Conservation (phyloP, 768 basidiomycete genomes). For the Mycena haematopus region DNA sequence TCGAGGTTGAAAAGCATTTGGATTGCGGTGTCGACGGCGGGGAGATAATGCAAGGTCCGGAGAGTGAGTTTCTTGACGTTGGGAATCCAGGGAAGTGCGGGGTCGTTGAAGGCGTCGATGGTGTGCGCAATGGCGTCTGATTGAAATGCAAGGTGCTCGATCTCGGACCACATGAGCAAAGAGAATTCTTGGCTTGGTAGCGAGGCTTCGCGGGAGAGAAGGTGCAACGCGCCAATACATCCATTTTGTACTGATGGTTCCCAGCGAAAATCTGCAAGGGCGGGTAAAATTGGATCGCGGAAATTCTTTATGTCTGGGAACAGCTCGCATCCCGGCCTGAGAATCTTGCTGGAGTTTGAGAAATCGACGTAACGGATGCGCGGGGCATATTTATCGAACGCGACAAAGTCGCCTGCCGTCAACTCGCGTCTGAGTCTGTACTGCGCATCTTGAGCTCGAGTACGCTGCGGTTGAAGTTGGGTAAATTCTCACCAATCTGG, state of each 20-base stretch:
- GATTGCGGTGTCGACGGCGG: slow-evolving; percentile 14
- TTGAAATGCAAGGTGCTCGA: slow-evolving; percentile 16
- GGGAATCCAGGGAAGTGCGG: slow-evolving; percentile 28
- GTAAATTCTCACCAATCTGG: neutral
- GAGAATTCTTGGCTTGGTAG: slow-evolving; percentile 21
- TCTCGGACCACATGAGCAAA: slow-evolving; percentile 25
- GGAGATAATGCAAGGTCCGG: slow-evolving; percentile 29
- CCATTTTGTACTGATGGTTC: slow-evolving; percentile 23
- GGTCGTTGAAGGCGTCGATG: slow-evolving; percentile 28
- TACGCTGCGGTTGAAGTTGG: too few species aligned
- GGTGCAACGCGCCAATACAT: slow-evolving; percentile 26
- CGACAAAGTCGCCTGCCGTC: slow-evolving; percentile 13
- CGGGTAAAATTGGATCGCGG: slow-evolving; percentile 25
- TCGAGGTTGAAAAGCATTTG: slow-evolving; percentile 16
- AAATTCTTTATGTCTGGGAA: slow-evolving; percentile 28
- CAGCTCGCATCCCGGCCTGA: slow-evolving; percentile 25
- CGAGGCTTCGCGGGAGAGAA: slow-evolving; percentile 23
- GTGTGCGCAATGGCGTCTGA: slow-evolving; percentile 12
- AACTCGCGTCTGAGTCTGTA: slow-evolving; percentile 21
- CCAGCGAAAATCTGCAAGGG: slow-evolving; percentile 24
- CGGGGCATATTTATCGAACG: slow-evolving; percentile 27
- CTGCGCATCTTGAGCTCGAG: neutral
- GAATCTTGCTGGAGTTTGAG: slow-evolving; percentile 23
- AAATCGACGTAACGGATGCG: slow-evolving; percentile 27
- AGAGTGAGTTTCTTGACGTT: slow-evolving; percentile 27